Percentiles rank a stretch among this genome's conserved stretches.
Conservation (phyloP, 2,329 filamentous ascomycete species). For the Curvularia sp. region DNA sequence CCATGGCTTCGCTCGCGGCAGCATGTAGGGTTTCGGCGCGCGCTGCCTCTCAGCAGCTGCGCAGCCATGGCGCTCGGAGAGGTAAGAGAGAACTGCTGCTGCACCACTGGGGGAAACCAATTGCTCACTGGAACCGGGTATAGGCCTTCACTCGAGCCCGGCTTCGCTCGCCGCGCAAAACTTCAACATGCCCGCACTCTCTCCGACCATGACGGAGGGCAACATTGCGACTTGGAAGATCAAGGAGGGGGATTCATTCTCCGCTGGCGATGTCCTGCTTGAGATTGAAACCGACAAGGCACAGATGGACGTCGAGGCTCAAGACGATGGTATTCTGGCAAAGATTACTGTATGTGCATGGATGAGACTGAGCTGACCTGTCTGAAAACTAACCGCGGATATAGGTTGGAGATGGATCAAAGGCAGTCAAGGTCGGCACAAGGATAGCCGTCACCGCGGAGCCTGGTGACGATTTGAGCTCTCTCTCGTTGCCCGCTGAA, state of each 20-base stretch:
- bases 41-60: slow-evolving; percentile 62
- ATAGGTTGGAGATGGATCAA: slow-evolving; percentile 71
- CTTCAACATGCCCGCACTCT: slow-evolving; percentile 90
- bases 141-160: slow-evolving; percentile 71
- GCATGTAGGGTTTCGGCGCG: slow-evolving; percentile 70
- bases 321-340: slow-evolving; percentile 84
- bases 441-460: slow-evolving; percentile 87
- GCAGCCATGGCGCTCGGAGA: slow-evolving; percentile 62
- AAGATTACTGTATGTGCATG: slow-evolving; percentile 70
- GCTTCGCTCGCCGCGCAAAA: slow-evolving; percentile 77
- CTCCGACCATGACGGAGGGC: slow-evolving; percentile 92
- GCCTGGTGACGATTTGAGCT: slow-evolving; percentile 76
- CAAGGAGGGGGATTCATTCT: slow-evolving; percentile 84
- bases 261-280: slow-evolving; percentile 83
- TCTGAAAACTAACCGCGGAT: slow-evolving; percentile 16
- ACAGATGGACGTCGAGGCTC: slow-evolving; percentile 92
- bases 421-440: slow-evolving; percentile 77
- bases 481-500: slow-evolving; percentile 77
- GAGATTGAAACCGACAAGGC: slow-evolving; percentile 96
- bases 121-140: slow-evolving; percentile 29
- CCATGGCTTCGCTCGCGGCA: slow-evolving; percentile 71
- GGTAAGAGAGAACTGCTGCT: slow-evolving; percentile 56
- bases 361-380: not conserved
- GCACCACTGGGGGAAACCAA: slow-evolving; percentile 14
- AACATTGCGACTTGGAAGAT: slow-evolving; percentile 86